Evolutionary conservation across 768 basidiomycete genomes (phyloP).

Genomic region (Amanita thiersii): DNA sequence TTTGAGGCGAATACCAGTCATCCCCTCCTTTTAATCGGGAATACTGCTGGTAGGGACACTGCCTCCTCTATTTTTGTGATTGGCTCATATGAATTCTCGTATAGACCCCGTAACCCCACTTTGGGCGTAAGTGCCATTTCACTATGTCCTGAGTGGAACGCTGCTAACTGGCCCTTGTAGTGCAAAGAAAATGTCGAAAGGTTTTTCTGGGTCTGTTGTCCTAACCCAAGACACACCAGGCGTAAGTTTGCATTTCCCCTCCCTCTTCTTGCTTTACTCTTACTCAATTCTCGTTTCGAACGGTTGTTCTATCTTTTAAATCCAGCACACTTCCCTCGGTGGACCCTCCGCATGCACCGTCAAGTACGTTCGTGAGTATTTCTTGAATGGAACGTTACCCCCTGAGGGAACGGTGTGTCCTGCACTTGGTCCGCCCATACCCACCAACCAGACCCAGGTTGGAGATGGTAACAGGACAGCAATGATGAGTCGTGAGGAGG

Average conservation of each 20-base stretch:
- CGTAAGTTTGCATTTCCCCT: too few relatives aligned
- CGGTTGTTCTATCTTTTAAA: too few relatives aligned
- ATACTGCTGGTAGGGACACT: slow-evolving; percentile 12
- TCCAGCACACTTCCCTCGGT: slow-evolving; percentile 13
- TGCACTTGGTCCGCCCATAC: slow-evolving; percentile 3
- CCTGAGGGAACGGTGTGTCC: slow-evolving; percentile 13
- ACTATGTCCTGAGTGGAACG: not conserved
- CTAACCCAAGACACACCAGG: slow-evolving; percentile 12
- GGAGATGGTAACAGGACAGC: too few relatives aligned
- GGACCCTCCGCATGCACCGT: slow-evolving; percentile 13
- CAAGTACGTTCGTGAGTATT: slow-evolving; percentile 11
- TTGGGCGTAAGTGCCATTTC: not conserved
- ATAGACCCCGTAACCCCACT: slow-evolving; percentile 8
- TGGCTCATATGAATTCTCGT: not conserved
- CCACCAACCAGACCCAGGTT: too few relatives aligned
- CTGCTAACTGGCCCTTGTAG: not conserved
- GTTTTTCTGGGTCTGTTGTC: slow-evolving; percentile 12
- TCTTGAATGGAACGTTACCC: slow-evolving; percentile 14
- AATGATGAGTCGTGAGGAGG: too few relatives aligned
- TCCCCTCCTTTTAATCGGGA: slow-evolving; percentile 21
- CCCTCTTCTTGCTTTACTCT: too few relatives aligned
- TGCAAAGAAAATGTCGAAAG: slow-evolving; percentile 11
- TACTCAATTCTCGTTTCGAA: too few relatives aligned
- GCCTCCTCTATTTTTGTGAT: not conserved
- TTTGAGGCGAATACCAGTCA: slow-evolving; percentile 22